Conservation (phyloP, 768 basidiomycete species). For the Pilatotrama ljubarskyi region DNA sequence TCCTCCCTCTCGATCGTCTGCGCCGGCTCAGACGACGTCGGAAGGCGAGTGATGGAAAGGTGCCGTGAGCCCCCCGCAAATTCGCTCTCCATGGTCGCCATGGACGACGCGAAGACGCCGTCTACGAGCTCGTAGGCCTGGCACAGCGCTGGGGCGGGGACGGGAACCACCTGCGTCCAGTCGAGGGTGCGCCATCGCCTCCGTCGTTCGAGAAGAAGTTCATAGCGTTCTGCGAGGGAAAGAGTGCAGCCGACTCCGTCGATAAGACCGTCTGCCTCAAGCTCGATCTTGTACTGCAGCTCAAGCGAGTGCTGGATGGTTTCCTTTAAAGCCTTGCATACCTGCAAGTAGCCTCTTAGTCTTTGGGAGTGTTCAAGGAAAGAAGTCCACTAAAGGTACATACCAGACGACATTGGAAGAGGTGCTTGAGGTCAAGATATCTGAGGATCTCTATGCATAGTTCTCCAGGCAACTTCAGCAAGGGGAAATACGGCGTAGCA, state of each 20-base stretch:
- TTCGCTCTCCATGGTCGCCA: slow-evolving; percentile 5
- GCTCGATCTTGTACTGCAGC: slow-evolving; percentile 36
- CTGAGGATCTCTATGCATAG: slow-evolving; percentile 20
- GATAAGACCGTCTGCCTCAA: slow-evolving; percentile 32
- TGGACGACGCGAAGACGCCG: slow-evolving; percentile 53
- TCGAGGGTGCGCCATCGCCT: slow-evolving; percentile 36
- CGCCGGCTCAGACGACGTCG: slow-evolving; percentile 15
- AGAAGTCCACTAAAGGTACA: background rate
- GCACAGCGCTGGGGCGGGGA: slow-evolving; percentile 39
- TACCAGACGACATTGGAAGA: slow-evolving; percentile 21
- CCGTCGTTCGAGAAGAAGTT: slow-evolving; percentile 36
- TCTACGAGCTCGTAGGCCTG: slow-evolving; percentile 63
- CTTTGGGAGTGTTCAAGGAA: too few relatives aligned
- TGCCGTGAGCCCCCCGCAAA: slow-evolving; percentile 18
- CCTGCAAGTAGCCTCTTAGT: slow-evolving; percentile 8
- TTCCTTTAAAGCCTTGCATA: slow-evolving; percentile 25
- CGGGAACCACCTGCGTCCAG: slow-evolving; percentile 26
- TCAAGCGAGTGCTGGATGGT: slow-evolving; percentile 25
- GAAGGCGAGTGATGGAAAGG: slow-evolving; percentile 32
- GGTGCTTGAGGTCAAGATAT: slow-evolving; percentile 14
- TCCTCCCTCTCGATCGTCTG: slow-evolving; percentile 33
- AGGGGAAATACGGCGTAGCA: too few relatives aligned
- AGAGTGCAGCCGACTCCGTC: slow-evolving; percentile 24
- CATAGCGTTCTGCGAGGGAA: slow-evolving; percentile 34
- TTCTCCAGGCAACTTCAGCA: slow-evolving; percentile 23